A percentile compares a stretch with the other conserved stretches of the same genome.
These are phyloP conservation scores for Picochlorum sp. DNA, from an alignment of 139 green algal genomes.

Conservation along the genomic window DNA sequence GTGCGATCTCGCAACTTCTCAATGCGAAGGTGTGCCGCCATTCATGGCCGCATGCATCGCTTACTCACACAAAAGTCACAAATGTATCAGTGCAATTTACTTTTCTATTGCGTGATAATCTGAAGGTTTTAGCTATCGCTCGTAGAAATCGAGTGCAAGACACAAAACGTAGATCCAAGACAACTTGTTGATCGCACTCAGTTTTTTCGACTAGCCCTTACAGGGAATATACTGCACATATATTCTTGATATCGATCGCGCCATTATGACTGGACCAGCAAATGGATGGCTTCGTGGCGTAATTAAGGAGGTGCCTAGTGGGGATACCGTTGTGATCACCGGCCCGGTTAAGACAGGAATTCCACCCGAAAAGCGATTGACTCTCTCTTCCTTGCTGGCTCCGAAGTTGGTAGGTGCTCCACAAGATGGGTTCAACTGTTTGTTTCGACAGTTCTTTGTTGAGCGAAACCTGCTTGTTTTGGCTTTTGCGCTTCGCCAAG, in stretches of 20 bases:
- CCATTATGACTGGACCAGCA: slow-evolving; percentile 1
- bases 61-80: too few relatives aligned
- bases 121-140: too few relatives aligned
- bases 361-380: slow-evolving; percentile 88
- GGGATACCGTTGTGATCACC: slow-evolving; percentile 79
- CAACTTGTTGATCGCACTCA: too few relatives aligned
- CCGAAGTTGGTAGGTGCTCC: slow-evolving; percentile 63
- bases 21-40: too few relatives aligned
- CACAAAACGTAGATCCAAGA: too few relatives aligned
- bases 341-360: slow-evolving; percentile 30
- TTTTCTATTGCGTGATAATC: too few relatives aligned
- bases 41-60: too few relatives aligned
- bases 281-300: slow-evolving; percentile 16
- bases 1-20: too few relatives aligned
- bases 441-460: background rate
- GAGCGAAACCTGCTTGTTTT: background rate
- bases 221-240: too few relatives aligned
- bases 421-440: background rate
- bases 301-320: slow-evolving; percentile 78
- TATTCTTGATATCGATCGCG: background rate
- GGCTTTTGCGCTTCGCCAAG: background rate
- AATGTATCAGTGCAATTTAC: too few relatives aligned
- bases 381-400: slow-evolving; percentile 72
- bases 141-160: too few relatives aligned
- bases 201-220: too few relatives aligned